Evolutionary conservation across 345 rosid species (phyloP), one percentile per base, ranked within the genome.

Genomic region (Linum usitatissimum): DNA sequence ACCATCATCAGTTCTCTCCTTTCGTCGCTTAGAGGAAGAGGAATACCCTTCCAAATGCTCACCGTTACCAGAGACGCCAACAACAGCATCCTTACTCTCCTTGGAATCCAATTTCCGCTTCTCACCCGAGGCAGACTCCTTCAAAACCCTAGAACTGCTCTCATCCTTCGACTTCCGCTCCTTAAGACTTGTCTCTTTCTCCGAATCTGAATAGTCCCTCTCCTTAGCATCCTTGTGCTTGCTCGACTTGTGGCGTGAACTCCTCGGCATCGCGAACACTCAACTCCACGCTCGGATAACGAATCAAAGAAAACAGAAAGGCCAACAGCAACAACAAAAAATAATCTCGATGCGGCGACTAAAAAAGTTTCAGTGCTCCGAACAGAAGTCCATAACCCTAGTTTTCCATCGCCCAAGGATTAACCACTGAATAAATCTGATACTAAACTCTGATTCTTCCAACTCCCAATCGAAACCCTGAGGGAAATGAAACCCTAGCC

Each of bases 191-290:
- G 81, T 70, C 45, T 90, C 94, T 61, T 77, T 86, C 76, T 90
- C 97, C 60, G 96, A 86, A 77, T 90, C 99, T 17, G 96, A 93
- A 68, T 83, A 86, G 10, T 93, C 99, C 69, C 81, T 77, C 9
- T 93, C 99, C 69, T 81, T 77, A 8, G 80, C 79, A 65, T 87
- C 97, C 75, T 77, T 79, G 68, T 86, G 90, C 79, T 86, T 93
- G 77, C 96, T 86, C 71, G 97, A 90, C 80, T 87, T 93, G 76
- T 90, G 99, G 75, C 99, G 80, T 23, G 97, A 83, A 77, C 97
- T 87, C 74, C 84, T 72, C 67, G 97, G 83, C 99, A 93, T 90
- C 82, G 42, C 51, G 51, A 45, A 45, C 51, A 45, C 51, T 45
- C 15, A 45, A 45, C 51, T 45, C 51, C 15, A 45, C 51, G 14